Evolutionary conservation across 495 filamentous ascomycete species (phyloP).

Genomic region (Niebla homalea): DNA sequence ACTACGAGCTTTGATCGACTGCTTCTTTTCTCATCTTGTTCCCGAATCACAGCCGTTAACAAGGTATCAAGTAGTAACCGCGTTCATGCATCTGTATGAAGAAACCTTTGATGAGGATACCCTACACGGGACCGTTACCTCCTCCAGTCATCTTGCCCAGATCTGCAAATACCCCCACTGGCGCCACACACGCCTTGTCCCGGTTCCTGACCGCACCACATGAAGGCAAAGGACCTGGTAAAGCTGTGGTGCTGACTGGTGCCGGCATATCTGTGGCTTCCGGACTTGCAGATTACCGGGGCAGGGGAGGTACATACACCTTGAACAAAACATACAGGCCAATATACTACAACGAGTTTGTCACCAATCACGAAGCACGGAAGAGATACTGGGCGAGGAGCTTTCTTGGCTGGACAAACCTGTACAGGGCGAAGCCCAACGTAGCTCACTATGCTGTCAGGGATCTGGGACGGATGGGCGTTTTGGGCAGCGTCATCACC

Average conservation of each 20-base stretch:
- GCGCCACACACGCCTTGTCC: conserved; percentile 62
- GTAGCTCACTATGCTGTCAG: conserved; percentile 62
- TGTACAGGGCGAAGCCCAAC: conserved; percentile 70
- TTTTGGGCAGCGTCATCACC: conserved; percentile 68
- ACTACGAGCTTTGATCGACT: not conserved
- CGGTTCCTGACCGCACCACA: conserved; percentile 54
- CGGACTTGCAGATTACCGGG: conserved; percentile 86
- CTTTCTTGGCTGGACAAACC: conserved; percentile 79
- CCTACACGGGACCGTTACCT: conserved; percentile 78
- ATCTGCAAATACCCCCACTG: conserved; percentile 51
- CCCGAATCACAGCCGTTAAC: too few relatives aligned
- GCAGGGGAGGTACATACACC: conserved; percentile 79
- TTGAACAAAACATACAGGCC: conserved; percentile 80
- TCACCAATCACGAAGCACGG: conserved; percentile 66
- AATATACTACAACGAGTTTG: conserved; percentile 86
- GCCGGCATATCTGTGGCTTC: conserved; percentile 90
- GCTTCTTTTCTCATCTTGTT: too few relatives aligned
- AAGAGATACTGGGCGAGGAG: conserved; percentile 95
- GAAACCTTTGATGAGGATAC: conserved; percentile 69
- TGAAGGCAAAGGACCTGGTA: conserved; percentile 28
- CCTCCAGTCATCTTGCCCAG: conserved; percentile 59
- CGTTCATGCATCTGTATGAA: conserved; percentile 32
- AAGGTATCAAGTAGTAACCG: not conserved
- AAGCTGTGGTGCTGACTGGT: conserved; percentile 73
- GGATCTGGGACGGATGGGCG: conserved; percentile 53